Conservation (phyloP, 805 yeast genomes). For the Teunomyces gatunensis region DNA sequence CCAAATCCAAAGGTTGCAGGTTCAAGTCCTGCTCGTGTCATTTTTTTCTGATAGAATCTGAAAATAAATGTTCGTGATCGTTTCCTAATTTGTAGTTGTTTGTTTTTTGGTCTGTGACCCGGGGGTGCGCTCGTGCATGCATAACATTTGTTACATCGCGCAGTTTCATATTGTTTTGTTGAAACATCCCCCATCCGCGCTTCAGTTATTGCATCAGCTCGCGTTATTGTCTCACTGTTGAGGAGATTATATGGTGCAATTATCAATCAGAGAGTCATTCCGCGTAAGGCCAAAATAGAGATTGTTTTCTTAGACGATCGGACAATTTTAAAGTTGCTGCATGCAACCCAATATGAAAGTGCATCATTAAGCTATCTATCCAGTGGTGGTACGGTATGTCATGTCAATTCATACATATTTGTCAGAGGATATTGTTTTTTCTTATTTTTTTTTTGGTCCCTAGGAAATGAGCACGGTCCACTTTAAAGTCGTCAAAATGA, state of each 20-base stretch:
- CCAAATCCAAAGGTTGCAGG: conserved; percentile 85
- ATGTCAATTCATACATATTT: no score
- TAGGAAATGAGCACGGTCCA: background rate
- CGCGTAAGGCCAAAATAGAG: no score
- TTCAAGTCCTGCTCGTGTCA: conserved; percentile 85
- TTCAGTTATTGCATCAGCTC: background rate
- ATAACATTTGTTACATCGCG: background rate
- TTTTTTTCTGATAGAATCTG: background rate
- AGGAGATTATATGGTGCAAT: background rate
- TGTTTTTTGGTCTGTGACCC: background rate
- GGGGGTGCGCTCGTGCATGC: no score
- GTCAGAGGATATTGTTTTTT: no score
- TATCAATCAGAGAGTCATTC: background rate
- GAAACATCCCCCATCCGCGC: background rate
- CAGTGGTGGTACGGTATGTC: no score
- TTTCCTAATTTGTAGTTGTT: background rate
- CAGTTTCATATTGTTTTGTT: background rate
- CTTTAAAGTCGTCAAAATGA: background rate
- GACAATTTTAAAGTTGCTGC: no score
- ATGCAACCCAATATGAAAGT: no score
- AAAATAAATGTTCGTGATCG: background rate
- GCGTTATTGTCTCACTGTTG: background rate
- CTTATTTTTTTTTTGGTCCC: no score
- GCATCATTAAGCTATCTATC: no score
- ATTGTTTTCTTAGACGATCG: no score